Evolutionary conservation across 345 rosid genomes (phyloP).

Genomic region (Rhodamnia argentea): DNA sequence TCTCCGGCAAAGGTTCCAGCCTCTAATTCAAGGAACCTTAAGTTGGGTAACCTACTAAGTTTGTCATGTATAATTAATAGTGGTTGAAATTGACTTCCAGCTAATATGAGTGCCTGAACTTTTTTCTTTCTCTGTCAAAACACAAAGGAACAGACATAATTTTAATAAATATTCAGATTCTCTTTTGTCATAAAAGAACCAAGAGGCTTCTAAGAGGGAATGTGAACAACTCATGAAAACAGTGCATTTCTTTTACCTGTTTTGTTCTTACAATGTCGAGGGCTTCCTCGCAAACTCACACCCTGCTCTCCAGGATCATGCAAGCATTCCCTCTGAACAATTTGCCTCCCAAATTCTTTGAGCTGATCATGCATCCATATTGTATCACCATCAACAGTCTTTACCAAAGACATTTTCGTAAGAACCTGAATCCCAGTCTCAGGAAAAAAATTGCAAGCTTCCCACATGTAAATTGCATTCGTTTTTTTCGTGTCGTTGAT

Average conservation of each 20-base stretch:
- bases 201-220: background rate
- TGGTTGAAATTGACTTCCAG: background rate
- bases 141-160: background rate
- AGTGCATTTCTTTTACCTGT: background rate
- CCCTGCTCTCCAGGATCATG: background rate
- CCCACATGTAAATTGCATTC: background rate
- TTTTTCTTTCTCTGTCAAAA: background rate
- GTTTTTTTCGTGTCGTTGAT: too few species aligned
- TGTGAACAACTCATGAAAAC: background rate
- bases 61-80: background rate
- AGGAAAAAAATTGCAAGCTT: background rate
- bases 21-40: background rate
- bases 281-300: background rate
- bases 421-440: background rate
- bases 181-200: background rate
- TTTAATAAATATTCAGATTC: background rate
- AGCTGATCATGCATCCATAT: background rate
- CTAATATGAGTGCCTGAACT: background rate
- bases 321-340: background rate
- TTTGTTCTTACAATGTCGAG: background rate
- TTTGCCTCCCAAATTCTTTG: background rate
- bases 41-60: background rate
- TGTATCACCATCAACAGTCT: background rate
- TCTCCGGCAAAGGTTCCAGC: background rate
- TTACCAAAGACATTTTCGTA: background rate